These are phyloP conservation scores for Verticillium tricorpus DNA, from an alignment of 2,329 filamentous ascomycete species.

Conservation along the genomic window DNA sequence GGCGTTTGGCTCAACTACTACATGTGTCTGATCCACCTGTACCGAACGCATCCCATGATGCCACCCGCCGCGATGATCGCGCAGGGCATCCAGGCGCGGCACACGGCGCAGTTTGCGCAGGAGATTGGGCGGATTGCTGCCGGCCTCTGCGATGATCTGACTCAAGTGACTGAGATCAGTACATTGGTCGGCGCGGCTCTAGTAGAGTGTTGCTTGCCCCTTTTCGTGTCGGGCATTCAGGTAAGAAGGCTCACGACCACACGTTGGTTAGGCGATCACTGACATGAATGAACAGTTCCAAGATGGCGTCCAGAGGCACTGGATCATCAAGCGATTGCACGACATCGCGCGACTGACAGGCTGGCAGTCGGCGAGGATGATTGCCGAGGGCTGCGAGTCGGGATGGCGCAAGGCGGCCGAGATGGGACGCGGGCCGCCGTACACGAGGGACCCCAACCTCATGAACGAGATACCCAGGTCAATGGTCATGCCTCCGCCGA, in stretches of 20 bases:
- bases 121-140: constrained; percentile 77
- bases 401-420: constrained; percentile 74
- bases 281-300: constrained; percentile 50
- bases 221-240: constrained; percentile 83
- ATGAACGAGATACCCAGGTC: constrained; percentile 28
- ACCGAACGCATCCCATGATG: constrained; percentile 83
- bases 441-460: constrained; percentile 45
- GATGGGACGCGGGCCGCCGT: constrained; percentile 72
- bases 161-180: constrained; percentile 56
- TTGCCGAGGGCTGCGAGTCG: constrained; percentile 79
- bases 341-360: constrained; percentile 78
- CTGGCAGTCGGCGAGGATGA: constrained; percentile 78
- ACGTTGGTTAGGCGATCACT: background rate
- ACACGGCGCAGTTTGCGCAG: constrained; percentile 67
- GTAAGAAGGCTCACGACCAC: constrained; percentile 29
- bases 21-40: constrained; percentile 76
- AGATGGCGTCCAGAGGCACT: constrained; percentile 66
- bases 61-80: constrained; percentile 86
- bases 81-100: constrained; percentile 68
- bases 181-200: constrained; percentile 76
- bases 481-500: constrained; percentile 45
- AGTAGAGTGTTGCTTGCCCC: constrained; percentile 73
- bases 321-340: constrained; percentile 69
- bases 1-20: constrained; percentile 86
- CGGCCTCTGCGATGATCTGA: constrained; percentile 57